phyloP scores from a whole-genome alignment of 768 basidiomycete species.

The Galerina marginata region DNA sequence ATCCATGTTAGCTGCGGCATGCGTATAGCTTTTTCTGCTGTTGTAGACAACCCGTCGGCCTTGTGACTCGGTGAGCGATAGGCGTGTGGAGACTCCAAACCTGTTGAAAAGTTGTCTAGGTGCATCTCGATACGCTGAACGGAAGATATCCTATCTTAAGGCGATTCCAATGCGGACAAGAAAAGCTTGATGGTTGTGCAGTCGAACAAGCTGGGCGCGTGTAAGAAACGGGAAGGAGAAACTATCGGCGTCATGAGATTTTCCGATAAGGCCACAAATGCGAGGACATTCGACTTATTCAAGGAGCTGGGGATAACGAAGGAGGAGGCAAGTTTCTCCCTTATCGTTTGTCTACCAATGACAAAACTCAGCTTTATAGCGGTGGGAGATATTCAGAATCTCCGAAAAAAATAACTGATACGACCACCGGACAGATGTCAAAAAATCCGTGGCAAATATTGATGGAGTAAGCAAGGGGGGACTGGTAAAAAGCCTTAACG shows the following conservation, averaged over 20 bases:
- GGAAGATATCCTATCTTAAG: too few species aligned
- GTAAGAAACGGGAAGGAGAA: conserved; percentile 7
- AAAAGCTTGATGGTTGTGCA: too few species aligned
- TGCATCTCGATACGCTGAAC: too few species aligned
- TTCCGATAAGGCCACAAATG: conserved; percentile 25
- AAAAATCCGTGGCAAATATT: conserved; percentile 5
- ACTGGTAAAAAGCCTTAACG: background rate
- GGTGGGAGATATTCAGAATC: background rate
- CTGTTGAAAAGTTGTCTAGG: too few species aligned
- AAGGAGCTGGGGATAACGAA: conserved; percentile 9
- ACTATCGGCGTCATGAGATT: conserved; percentile 42
- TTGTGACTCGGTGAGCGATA: too few species aligned
- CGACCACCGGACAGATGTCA: background rate
- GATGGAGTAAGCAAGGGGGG: conserved; percentile 11
- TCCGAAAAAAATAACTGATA: background rate
- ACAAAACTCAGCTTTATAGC: conserved; percentile 8
- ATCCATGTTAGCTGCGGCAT: too few species aligned
- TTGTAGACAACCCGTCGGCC: too few species aligned
- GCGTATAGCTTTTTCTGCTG: too few species aligned
- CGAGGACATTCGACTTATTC: conserved; percentile 14
- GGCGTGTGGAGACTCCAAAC: too few species aligned
- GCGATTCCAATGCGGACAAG: too few species aligned
- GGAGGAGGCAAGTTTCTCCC: conserved; percentile 10
- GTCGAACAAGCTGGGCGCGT: too few species aligned
- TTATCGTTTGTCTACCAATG: conserved; percentile 11